A percentile compares a stretch with the other conserved stretches of the same genome.
phyloP scores from a whole-genome alignment of 208 protist species.

The Acanthamoeba polyphaga region DNA sequence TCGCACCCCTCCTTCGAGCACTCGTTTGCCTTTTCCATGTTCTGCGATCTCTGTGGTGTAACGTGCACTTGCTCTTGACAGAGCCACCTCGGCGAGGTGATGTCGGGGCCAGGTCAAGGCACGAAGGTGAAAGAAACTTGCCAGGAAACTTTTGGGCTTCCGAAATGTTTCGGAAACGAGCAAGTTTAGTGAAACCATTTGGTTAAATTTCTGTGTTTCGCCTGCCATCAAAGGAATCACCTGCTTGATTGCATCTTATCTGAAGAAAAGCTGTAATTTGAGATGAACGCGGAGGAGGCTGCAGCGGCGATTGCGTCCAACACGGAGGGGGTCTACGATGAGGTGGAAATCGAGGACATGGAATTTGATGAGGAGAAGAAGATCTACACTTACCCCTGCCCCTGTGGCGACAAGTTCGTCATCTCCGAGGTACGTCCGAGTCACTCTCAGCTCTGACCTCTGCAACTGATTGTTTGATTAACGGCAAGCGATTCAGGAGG shows the following conservation, averaged over 20 bases:
- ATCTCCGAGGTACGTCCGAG: slow-evolving; percentile 81
- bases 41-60: too few relatives aligned
- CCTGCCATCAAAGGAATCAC: not conserved
- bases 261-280: not conserved
- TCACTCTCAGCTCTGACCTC: not conserved
- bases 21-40: not conserved
- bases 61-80: too few relatives aligned
- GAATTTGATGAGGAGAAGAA: slow-evolving; percentile 87
- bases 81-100: too few relatives aligned
- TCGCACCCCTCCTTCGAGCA: not conserved
- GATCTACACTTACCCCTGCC: slow-evolving; percentile 89
- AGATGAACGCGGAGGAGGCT: slow-evolving; percentile 4
- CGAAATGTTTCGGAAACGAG: too few relatives aligned
- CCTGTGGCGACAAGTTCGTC: slow-evolving; percentile 89
- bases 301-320: not conserved
- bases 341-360: slow-evolving; percentile 91
- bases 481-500: slow-evolving; percentile 81
- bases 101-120: too few relatives aligned
- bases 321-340: slow-evolving; percentile 80
- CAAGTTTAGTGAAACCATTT: too few relatives aligned
- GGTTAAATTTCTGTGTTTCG: too few relatives aligned
- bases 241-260: not conserved
- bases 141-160: too few relatives aligned
- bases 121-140: too few relatives aligned
- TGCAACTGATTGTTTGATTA: not conserved